A percentile compares a stretch with the other conserved stretches of the same genome.
Evolutionary conservation across 176 grass and related monocot species (phyloP).

Genomic region (Hordeum vulgare): MorexV3_pseudomolecules_assembly NC_058520.1:126010062-126010561

Average conservation of each 20-base stretch:
- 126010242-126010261: neutral
- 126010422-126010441: neutral
- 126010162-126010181: no score
- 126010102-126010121: no score
- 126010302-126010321: neutral
- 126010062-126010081: no score
- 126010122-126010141: no score
- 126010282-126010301: neutral
- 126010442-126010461: neutral
- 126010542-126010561: neutral
- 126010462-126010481: neutral
- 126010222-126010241: neutral
- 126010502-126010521: neutral
- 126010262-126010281: neutral
- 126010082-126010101: no score
- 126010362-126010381: neutral
- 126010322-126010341: neutral
- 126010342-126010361: neutral
- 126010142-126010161: no score
- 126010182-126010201: no score
- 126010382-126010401: conserved; percentile 10
- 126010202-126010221: neutral
- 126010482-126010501: neutral
- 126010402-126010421: neutral
- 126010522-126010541: neutral